A percentile compares a stretch with the other conserved stretches of the same genome.
Evolutionary conservation across 148 eudicot species (phyloP).

Genomic region (Heliamphora exappendiculata): DNA sequence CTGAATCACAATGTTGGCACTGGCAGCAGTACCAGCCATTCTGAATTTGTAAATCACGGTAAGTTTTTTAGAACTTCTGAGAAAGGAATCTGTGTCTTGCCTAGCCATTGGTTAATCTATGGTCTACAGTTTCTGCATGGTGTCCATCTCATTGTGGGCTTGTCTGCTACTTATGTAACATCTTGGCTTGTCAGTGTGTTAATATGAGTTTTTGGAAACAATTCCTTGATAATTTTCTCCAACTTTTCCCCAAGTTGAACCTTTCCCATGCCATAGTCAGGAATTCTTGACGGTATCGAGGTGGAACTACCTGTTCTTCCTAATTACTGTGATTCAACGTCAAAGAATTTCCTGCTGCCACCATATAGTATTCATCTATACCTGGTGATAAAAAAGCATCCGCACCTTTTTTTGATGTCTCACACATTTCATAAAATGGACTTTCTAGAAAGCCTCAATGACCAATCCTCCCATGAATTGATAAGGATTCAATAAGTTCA

Average conservation of each 20-base stretch:
- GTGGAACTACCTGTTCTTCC: not conserved
- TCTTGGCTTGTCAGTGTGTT: not conserved
- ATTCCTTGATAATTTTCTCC: not conserved
- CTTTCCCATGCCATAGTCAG: too few species aligned
- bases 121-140: not conserved
- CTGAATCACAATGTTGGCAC: slow-evolving; percentile 32
- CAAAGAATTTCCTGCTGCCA: not conserved
- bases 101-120: not conserved
- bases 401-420: not conserved
- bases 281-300: too few species aligned
- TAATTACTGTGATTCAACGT: not conserved
- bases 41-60: slow-evolving; percentile 72
- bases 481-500: too few species aligned
- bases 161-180: not conserved
- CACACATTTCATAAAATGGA: too few species aligned
- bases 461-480: too few species aligned
- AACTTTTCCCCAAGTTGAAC: too few species aligned
- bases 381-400: too few species aligned
- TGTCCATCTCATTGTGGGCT: not conserved
- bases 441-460: too few species aligned
- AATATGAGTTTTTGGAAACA: not conserved
- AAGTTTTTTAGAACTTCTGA: slow-evolving; percentile 16
- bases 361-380: too few species aligned
- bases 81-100: not conserved
- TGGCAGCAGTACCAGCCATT: slow-evolving; percentile 23